These are phyloP conservation scores for Monosporascus sp. DNA, from an alignment of 2,329 filamentous ascomycete species.

Conservation along the genomic window DNA sequence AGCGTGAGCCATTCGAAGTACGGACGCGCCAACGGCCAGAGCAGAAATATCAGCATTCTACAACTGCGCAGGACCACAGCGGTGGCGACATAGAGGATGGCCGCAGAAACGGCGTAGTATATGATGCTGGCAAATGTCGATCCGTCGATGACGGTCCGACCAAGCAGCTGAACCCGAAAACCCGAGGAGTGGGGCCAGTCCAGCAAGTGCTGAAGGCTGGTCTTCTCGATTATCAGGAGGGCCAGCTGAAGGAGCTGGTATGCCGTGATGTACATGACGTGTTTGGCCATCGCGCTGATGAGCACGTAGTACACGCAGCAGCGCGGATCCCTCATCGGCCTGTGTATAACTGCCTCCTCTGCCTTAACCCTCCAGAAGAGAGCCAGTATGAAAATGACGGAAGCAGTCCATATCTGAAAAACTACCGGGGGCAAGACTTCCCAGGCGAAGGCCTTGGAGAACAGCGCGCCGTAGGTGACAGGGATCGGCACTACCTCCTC, in stretches of 20 bases:
- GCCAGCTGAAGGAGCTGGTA: conserved; percentile 17
- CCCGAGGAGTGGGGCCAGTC: not conserved
- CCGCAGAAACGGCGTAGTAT: conserved; percentile 2
- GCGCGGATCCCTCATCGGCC: conserved; percentile 6
- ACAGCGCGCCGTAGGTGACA: not conserved
- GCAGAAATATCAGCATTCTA: conserved; percentile 1
- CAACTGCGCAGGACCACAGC: conserved; percentile 8
- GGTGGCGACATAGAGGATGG: conserved; percentile 9
- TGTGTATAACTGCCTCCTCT: conserved; percentile 10
- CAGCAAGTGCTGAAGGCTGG: not conserved
- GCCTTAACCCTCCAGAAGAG: conserved; percentile 15
- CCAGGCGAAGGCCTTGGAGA: conserved; percentile 4
- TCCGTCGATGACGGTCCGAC: not conserved
- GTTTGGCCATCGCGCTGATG: conserved; percentile 17
- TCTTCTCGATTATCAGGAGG: not conserved
- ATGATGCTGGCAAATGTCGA: not conserved
- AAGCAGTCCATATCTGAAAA: conserved; percentile 12
- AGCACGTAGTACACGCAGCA: conserved; percentile 11
- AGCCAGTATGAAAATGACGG: conserved; percentile 12
- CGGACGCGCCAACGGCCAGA: conserved; percentile 8
- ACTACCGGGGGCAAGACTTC: conserved; percentile 12
- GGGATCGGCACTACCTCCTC: conserved; percentile 8
- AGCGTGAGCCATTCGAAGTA: conserved; percentile 17
- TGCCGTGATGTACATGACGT: conserved; percentile 18
- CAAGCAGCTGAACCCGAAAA: not conserved